Evolutionary conservation across 2,329 filamentous ascomycete species (phyloP).

Genomic region (Endocalyx cinctus): DNA sequence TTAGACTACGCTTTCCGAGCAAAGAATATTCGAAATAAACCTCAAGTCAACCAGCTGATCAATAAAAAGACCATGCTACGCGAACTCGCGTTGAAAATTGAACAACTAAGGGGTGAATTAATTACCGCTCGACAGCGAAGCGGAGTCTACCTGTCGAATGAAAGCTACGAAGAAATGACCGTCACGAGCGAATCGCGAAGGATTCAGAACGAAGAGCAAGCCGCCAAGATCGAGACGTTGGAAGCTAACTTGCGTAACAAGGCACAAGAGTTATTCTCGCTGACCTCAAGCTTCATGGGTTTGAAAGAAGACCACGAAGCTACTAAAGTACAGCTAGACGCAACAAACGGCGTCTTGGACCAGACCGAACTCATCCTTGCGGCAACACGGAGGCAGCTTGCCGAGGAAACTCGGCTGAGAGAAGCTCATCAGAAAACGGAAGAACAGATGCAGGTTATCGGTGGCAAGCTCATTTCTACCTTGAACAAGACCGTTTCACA

Average conservation of each 20-base stretch:
- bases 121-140: constrained; percentile 91
- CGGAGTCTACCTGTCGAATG: constrained; percentile 87
- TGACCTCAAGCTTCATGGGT: constrained; percentile 82
- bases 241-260: constrained; percentile 90
- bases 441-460: constrained; percentile 66
- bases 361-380: constrained; percentile 82
- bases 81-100: constrained; percentile 89
- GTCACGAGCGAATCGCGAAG: constrained; percentile 87
- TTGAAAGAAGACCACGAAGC: constrained; percentile 87
- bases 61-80: constrained; percentile 88
- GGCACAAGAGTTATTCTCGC: constrained; percentile 81
- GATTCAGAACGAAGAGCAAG: constrained; percentile 88
- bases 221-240: constrained; percentile 86
- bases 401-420: constrained; percentile 73
- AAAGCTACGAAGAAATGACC: constrained; percentile 85
- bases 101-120: constrained; percentile 89
- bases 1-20: constrained; percentile 96
- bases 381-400: constrained; percentile 69
- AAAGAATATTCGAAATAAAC: constrained; percentile 98
- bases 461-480: constrained; percentile 71
- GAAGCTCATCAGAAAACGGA: constrained; percentile 87
- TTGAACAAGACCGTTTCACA: constrained; percentile 74
- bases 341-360: constrained; percentile 75
- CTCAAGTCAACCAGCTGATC: constrained; percentile 86
- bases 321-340: constrained; percentile 66